Base-by-base conservation (phyloP, 2,329 filamentous ascomycete genomes). In the Calonectria leucothoes region DNA sequence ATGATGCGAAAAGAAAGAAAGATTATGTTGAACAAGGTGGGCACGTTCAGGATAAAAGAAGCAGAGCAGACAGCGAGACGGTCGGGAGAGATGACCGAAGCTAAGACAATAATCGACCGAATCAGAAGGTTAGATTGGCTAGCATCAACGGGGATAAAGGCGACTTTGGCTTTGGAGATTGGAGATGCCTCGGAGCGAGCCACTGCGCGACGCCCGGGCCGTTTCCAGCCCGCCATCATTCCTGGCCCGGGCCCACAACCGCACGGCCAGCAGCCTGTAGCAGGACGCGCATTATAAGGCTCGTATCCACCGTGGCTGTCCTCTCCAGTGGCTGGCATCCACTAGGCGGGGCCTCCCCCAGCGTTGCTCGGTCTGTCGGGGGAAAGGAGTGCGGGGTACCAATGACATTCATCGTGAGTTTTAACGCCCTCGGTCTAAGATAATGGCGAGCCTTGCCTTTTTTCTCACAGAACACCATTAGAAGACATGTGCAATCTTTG, bases 361-460 rank as follows among this genome's bases (percentile, higher is more conserved):
- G 51, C 63, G 63, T 51, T 45, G 70, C 73, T 81, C 78, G 79
- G 79, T 66, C 61, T 67, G 72, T 81, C 79, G 79, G 79, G 78
- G 69, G 70, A 81, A 77, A 75, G 70, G 35, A 57, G 67, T 80
- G 78, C 79, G 79, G 78, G 75, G 77, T 67, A 66, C 61, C 51
- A 29, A 12, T 6, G 17, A 3, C 33, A 8, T 33, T 29, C 17
- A 27, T 37, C 6, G 23, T 25, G 33, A 64, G 23, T 37, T 27
- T 52, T 27, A n/a, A 63, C 27, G 27, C 55, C 70, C 72, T 80
- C 79, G 79, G 79, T 45, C 23, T 63, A 65, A 73, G 59, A 23
- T 4, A 59, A 66, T 10, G 39, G 73, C 73, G 73, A 72, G 55
- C 35, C 0, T 35, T 14, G 42, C 6, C 35, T 17, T 29, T 64